Percentiles rank a stretch among this genome's conserved stretches.
Conservation (phyloP, 2,329 filamentous ascomycete species). For the Purpureocillium takamizusanense region DNA sequence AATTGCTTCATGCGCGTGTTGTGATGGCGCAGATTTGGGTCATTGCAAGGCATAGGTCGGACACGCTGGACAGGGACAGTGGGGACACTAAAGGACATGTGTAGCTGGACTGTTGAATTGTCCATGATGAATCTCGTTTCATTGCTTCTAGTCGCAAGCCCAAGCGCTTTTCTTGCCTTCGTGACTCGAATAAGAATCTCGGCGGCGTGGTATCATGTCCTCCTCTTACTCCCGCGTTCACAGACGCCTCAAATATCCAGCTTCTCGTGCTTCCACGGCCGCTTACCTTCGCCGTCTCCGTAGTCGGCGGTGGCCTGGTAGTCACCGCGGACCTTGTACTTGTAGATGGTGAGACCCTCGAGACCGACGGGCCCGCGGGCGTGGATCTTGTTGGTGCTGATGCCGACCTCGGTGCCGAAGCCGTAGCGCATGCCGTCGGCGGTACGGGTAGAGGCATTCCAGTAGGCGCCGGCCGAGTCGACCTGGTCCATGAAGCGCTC, state of each 20-base stretch:
- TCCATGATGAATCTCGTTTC: background rate
- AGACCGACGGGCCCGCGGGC: constrained; percentile 86
- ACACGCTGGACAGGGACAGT: background rate
- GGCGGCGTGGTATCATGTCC: background rate
- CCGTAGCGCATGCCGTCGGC: constrained; percentile 96
- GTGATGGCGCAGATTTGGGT: too few species aligned
- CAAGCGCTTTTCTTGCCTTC: too few species aligned
- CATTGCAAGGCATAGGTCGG: too few species aligned
- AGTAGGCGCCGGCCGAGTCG: constrained; percentile 89
- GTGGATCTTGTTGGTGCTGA: constrained; percentile 98
- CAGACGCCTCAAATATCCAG: constrained; percentile 27
- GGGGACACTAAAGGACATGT: background rate
- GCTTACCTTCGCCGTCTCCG: constrained; percentile 52
- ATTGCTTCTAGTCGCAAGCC: too few species aligned
- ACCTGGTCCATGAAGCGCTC: constrained; percentile 77
- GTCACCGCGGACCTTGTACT: constrained; percentile 79
- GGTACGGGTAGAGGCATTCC: constrained; percentile 92
- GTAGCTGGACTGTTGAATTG: background rate
- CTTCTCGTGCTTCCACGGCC: constrained; percentile 49
- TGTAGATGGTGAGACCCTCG: constrained; percentile 94
- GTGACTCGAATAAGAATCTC: too few species aligned
- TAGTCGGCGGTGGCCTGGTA: constrained; percentile 80
- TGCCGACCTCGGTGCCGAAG: constrained; percentile 96
- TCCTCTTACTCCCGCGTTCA: background rate
- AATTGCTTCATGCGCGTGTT: too few species aligned